Evolutionary conservation across 164 flowering plant species (phyloP), one percentile per base, ranked within the genome.

Genomic region (Nelumbo lutea): DNA sequence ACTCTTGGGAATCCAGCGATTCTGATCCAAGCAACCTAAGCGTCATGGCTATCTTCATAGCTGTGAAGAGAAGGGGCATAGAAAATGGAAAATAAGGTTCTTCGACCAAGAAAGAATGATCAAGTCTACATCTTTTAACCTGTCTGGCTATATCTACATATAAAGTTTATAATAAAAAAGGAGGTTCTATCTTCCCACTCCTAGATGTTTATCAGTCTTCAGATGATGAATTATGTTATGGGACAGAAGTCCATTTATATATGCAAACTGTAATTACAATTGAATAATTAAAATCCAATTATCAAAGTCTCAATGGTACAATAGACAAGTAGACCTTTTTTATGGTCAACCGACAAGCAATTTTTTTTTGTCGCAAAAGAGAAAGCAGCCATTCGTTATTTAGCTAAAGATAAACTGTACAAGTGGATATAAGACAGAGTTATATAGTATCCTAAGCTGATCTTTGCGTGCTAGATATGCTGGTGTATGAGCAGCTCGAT

Each of bases 1-100:
- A 46, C 90, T 92, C 68, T 76, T 95, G 83, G 78, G 96, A 92
- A 76, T 55, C 97, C 63, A 90, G 91, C 46, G 97, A 89, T 65
- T 85, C 93, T 63, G 97, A 89, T 39, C 73, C 80, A 40, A 89
- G 85, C 55, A 85, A 90, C 65, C 92, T 62, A 83, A 79, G 15
- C 85, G 89, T 9, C 97, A 95, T 80, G 99, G 97, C 51, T 90
- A 97, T 58, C 87, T 82, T 8, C 68, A 75, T 40, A 58, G 14
- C 57, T 80, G 79, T 38, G 75, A 65, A 68, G 27, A 59, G 39
- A 48, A 66, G 67, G 59, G 69, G 48, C 52, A 61, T 7, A 45
- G 69, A 52, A 9, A 66, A 73, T 47, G 72, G 63, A 27, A 72
- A 68, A 9, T 61, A 47, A 45, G 42, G 6, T 50, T 62, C 58